These are phyloP conservation scores for Trametes polyzona DNA, from an alignment of 1,284 basidiomycete species.

Conservation along the genomic window DNA sequence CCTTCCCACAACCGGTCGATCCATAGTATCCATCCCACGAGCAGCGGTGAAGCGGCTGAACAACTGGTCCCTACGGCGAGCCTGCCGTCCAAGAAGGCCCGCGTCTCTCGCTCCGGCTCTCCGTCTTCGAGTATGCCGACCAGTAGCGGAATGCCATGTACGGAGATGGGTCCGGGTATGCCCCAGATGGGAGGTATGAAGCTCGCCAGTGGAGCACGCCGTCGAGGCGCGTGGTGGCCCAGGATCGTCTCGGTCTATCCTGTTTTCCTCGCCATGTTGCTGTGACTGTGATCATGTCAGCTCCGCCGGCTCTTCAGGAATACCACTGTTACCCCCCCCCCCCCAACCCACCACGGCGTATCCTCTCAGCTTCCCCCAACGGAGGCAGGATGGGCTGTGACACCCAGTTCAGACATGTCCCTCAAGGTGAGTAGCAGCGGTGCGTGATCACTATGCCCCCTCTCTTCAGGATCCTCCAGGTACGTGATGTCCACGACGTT, in stretches of 20 bases:
- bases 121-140: neutral
- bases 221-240: neutral
- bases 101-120: conserved; percentile 1
- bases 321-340: no score
- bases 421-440: conserved; percentile 27
- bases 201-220: conserved; percentile 8
- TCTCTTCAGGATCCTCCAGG: conserved; percentile 28
- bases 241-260: neutral
- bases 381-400: neutral
- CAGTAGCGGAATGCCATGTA: conserved; percentile 1
- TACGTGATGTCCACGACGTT: conserved; percentile 28
- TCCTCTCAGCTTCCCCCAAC: neutral
- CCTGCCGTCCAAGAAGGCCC: conserved; percentile 16
- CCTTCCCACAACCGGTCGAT: conserved; percentile 7
- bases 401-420: conserved; percentile 14
- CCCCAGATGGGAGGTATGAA: conserved; percentile 14
- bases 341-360: no score
- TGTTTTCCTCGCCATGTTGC: conserved; percentile 11
- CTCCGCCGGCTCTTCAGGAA: neutral
- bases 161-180: conserved; percentile 14
- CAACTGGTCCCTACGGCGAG: conserved; percentile 17
- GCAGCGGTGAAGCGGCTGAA: neutral
- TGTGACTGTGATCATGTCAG: conserved; percentile 7
- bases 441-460: conserved; percentile 34
- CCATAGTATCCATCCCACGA: neutral